Conservation (phyloP, 73 alveolate species). For the Diophrys appendiculata region DNA sequence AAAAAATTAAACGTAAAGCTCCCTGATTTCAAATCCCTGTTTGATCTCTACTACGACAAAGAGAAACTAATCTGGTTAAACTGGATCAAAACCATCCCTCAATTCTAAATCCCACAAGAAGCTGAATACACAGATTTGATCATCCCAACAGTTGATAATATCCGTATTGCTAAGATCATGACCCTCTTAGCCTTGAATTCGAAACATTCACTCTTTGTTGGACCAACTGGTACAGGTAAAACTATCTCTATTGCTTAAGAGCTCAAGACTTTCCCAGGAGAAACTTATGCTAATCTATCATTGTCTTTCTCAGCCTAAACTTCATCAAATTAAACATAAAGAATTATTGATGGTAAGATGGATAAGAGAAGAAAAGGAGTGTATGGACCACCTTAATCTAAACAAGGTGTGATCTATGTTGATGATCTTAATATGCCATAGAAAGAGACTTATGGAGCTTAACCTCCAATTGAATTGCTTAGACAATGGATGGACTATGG, state of each 20-base stretch:
- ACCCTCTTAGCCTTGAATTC: conserved; percentile 82
- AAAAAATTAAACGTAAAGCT: conserved; percentile 51
- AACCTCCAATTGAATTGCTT: conserved; percentile 99
- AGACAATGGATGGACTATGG: conserved; percentile 99
- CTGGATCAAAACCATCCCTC: conserved; percentile 80
- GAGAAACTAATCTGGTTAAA: conserved; percentile 63
- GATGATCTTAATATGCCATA: conserved; percentile 99
- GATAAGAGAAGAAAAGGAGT: conserved; percentile 96
- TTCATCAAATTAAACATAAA: conserved; percentile 96
- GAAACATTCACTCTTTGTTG: conserved; percentile 94
- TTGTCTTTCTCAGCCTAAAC: conserved; percentile 99
- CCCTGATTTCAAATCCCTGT: conserved; percentile 61
- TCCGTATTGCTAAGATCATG: conserved; percentile 92
- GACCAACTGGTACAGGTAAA: conserved; percentile 98
- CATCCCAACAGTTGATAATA: conserved; percentile 98
- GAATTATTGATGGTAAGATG: conserved; percentile 94
- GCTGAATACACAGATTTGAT: conserved; percentile 92
- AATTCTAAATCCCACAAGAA: conserved; percentile 61
- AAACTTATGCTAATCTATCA: conserved; percentile 74
- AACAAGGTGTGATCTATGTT: conserved; percentile 94
- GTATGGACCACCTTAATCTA: conserved; percentile 94
- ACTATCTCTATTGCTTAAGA: conserved; percentile 90
- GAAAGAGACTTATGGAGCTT: conserved; percentile 99
- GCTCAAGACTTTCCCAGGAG: conserved; percentile 80
- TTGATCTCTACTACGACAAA: conserved; percentile 79